Percentiles rank a stretch among this genome's conserved stretches.
These are phyloP conservation scores for Fusarium tanahbumbuense DNA, from an alignment of 2,329 filamentous ascomycete genomes.

Conservation along the genomic window DNA sequence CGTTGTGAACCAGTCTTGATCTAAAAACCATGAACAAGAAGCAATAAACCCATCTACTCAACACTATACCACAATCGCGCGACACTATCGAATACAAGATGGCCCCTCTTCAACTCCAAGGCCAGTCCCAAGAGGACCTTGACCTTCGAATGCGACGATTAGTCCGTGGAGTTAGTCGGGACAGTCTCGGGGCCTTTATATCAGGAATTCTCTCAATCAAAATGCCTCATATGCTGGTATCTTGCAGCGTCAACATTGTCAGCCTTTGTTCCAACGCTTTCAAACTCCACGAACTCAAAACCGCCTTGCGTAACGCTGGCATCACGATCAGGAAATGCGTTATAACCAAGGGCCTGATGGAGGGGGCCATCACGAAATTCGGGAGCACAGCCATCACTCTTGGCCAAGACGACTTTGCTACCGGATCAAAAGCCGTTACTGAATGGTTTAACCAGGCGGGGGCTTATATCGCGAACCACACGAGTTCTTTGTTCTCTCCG, in stretches of 20 bases:
- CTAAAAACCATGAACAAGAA: accelerated
- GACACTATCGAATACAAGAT: background rate
- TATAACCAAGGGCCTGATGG: background rate
- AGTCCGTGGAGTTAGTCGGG: background rate
- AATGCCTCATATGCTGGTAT: background rate
- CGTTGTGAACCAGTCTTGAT: accelerated
- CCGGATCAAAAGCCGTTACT: background rate
- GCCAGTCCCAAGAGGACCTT: background rate
- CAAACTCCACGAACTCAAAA: background rate
- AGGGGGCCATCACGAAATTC: background rate
- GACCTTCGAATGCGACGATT: background rate
- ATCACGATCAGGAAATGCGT: background rate
- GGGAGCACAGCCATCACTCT: background rate
- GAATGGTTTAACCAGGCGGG: background rate
- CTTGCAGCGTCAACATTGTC: background rate
- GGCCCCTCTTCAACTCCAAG: background rate
- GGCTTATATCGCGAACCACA: background rate
- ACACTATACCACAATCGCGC: background rate
- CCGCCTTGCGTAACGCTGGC: background rate
- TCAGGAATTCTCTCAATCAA: background rate
- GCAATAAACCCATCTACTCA: background rate
- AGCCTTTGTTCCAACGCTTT: background rate
- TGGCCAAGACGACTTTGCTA: background rate
- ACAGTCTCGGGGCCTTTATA: background rate
- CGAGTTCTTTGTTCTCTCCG: background rate